Conservation (phyloP, 169 alveolate species). For the Cryptosporidium felis region DNA sequence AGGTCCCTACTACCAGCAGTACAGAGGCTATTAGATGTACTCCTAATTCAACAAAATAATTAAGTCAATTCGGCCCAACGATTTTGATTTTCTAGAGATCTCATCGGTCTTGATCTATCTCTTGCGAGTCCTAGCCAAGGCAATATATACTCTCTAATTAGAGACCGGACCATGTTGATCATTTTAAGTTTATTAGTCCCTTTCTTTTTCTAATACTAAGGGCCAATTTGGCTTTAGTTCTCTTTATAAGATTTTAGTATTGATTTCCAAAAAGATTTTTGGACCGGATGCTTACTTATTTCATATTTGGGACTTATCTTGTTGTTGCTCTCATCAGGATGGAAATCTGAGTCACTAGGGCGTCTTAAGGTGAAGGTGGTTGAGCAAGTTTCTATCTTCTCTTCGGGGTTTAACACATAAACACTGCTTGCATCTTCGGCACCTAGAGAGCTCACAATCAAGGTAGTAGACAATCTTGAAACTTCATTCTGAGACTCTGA, state of each 20-base stretch:
- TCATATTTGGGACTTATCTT: conserved; percentile 37
- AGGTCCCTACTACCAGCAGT: conserved; percentile 48
- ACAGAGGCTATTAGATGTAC: conserved; percentile 37
- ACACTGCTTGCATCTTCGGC: background rate
- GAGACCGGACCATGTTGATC: too few species aligned
- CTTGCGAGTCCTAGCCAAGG: too few species aligned
- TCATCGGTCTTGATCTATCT: too few species aligned
- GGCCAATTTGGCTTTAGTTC: too few species aligned
- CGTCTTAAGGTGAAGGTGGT: background rate
- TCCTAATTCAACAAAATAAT: background rate
- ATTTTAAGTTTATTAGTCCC: too few species aligned
- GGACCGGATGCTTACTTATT: conserved; percentile 11
- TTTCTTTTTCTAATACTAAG: too few species aligned
- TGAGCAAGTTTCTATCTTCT: background rate
- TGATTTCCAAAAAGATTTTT: conserved; percentile 48
- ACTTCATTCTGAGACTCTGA: background rate
- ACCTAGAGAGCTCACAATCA: conserved; percentile 39
- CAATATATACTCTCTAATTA: too few species aligned
- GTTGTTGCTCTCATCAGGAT: background rate
- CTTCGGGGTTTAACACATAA: background rate
- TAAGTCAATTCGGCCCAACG: too few species aligned
- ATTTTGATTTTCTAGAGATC: too few species aligned
- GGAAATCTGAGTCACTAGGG: background rate
- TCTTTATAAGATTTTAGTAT: conserved; percentile 10
- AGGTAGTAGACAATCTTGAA: background rate